Conservation (phyloP, 2,329 filamentous ascomycete species). For the Bipolaris oryzae region DNA sequence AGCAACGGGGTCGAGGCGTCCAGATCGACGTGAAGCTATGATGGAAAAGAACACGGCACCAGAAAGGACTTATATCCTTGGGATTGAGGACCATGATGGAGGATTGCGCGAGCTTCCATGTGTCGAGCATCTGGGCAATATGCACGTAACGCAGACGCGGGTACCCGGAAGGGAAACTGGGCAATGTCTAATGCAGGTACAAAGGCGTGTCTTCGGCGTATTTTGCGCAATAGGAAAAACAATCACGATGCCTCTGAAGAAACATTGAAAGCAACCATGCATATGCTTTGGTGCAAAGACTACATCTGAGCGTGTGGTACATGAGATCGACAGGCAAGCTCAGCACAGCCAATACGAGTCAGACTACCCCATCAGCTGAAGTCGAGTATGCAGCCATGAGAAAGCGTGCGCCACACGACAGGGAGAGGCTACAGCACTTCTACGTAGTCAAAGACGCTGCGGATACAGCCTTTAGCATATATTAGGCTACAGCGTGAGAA, state of each 20-base stretch:
- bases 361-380: too few species aligned
- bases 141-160: conserved; percentile 1
- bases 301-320: too few species aligned
- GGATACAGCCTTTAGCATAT: too few species aligned
- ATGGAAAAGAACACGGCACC: background rate
- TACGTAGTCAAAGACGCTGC: too few species aligned
- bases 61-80: conserved; percentile 12
- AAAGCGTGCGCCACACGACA: too few species aligned
- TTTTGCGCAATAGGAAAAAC: background rate
- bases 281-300: too few species aligned
- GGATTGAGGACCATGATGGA: conserved; percentile 32
- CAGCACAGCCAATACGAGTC: too few species aligned
- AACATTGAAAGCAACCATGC: background rate
- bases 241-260: background rate
- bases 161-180: background rate
- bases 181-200: conserved; percentile 13
- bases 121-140: background rate
- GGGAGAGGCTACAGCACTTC: too few species aligned
- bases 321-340: too few species aligned
- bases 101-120: conserved; percentile 1
- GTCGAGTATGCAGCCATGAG: too few species aligned
- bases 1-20: background rate
- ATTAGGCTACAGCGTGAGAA: too few species aligned
- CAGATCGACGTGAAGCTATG: background rate
- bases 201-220: conserved; percentile 4